A percentile compares a stretch with the other conserved stretches of the same genome.
phyloP scores from a whole-genome alignment of 495 filamentous ascomycete species.

The Penicillium cataractarum region DNA sequence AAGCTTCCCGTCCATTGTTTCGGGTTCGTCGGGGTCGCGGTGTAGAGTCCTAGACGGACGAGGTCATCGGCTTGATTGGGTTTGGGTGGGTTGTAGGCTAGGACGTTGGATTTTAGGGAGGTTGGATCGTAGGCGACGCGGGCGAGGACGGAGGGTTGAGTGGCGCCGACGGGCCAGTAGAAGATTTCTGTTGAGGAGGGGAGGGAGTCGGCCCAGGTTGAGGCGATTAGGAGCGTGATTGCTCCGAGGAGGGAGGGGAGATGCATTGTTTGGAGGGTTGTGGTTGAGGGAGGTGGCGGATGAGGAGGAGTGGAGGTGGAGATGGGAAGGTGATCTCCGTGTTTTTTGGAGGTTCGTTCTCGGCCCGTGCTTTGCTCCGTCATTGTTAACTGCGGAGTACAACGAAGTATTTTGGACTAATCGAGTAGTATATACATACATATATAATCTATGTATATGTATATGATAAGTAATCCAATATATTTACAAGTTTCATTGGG shows the following conservation, averaged over 20 bases:
- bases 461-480: not conserved
- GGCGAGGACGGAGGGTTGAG: constrained; percentile 45
- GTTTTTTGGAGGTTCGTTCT: not conserved
- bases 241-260: constrained; percentile 24
- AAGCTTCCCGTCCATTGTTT: constrained; percentile 50
- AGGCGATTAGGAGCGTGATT: constrained; percentile 21
- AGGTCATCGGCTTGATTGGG: constrained; percentile 23
- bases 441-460: too few relatives aligned
- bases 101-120: constrained; percentile 35
- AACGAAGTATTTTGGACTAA: too few relatives aligned
- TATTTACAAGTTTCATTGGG: not conserved
- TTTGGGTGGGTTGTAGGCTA: constrained; percentile 41
- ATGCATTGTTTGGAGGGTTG: constrained; percentile 28
- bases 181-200: constrained; percentile 38
- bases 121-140: constrained; percentile 44
- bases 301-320: not conserved
- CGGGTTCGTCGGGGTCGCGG: constrained; percentile 24
- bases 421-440: too few relatives aligned
- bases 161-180: constrained; percentile 42
- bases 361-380: not conserved
- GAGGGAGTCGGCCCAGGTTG: constrained; percentile 23
- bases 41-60: constrained; percentile 45
- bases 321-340: not conserved
- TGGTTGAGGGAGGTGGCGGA: not conserved
- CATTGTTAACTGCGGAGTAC: not conserved